Conservation (phyloP, 805 yeast species). For the Saturnispora ahearnii region DNA sequence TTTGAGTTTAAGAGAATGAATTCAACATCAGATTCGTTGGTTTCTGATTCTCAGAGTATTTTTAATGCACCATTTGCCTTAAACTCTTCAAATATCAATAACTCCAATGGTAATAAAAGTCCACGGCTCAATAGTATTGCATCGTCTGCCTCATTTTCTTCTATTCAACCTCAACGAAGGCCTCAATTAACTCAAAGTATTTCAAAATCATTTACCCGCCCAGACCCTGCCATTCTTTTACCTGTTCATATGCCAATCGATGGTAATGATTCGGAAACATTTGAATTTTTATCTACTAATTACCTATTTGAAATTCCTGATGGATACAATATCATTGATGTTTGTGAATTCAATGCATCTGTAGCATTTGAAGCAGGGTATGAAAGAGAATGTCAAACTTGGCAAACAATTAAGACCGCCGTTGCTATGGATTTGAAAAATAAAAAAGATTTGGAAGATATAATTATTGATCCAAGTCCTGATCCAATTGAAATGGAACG, state of each 20-base stretch:
- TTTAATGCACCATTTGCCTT: neutral
- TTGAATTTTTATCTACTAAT: slow-evolving; percentile 40
- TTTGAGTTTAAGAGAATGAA: slow-evolving; percentile 11
- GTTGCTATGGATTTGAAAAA: slow-evolving; percentile 28
- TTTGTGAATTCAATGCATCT: slow-evolving; percentile 48
- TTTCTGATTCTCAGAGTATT: slow-evolving; percentile 3
- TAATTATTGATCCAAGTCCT: slow-evolving; percentile 10
- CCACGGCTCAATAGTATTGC: slow-evolving; percentile 3
- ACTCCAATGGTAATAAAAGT: neutral
- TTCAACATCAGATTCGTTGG: slow-evolving; percentile 1
- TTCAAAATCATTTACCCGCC: slow-evolving; percentile 1
- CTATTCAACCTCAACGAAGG: slow-evolving; percentile 12
- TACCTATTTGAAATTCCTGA: slow-evolving; percentile 40
- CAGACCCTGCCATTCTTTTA: slow-evolving; percentile 28
- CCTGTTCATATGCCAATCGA: slow-evolving; percentile 37
- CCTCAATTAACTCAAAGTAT: slow-evolving; percentile 14
- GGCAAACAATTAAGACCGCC: slow-evolving; percentile 49
- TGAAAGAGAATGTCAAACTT: slow-evolving; percentile 50
- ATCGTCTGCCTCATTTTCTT: slow-evolving; percentile 4
- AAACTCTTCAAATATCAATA: neutral
- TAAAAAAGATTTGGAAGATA: slow-evolving; percentile 3
- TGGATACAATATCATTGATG: slow-evolving; percentile 42
- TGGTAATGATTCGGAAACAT: slow-evolving; percentile 33
- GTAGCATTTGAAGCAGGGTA: slow-evolving; percentile 44
- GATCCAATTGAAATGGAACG: slow-evolving; percentile 6